These are phyloP conservation scores for Arctium minus DNA, from an alignment of 129 eudicot species.

Conservation along the genomic window DNA sequence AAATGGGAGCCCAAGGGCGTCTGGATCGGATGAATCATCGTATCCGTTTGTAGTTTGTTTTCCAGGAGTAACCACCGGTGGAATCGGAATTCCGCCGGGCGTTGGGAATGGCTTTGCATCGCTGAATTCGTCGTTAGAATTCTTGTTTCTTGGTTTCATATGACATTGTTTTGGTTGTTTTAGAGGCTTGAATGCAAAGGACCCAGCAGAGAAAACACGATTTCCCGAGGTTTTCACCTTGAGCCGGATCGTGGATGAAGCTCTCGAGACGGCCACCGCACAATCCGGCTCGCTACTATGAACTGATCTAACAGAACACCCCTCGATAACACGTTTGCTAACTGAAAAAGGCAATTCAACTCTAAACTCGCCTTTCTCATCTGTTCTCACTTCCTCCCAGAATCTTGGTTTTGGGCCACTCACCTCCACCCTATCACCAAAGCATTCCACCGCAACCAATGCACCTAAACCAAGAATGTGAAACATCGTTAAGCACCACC, in stretches of 20 bases:
- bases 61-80: slow-evolving; percentile 27
- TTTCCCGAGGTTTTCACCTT: slow-evolving; percentile 43
- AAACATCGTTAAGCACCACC: slow-evolving; percentile 5
- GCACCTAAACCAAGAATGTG: slow-evolving; percentile 48
- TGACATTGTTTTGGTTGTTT: slow-evolving; percentile 43
- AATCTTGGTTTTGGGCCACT: slow-evolving; percentile 27
- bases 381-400: slow-evolving; percentile 50
- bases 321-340: slow-evolving; percentile 46
- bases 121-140: slow-evolving; percentile 17
- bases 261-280: slow-evolving; percentile 49
- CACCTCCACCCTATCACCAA: slow-evolving; percentile 9
- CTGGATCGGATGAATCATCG: not conserved
- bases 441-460: slow-evolving; percentile 74
- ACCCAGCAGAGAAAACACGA: slow-evolving; percentile 78
- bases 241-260: slow-evolving; percentile 46
- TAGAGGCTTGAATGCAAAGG: slow-evolving; percentile 55
- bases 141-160: slow-evolving; percentile 36
- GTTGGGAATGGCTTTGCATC: slow-evolving; percentile 14
- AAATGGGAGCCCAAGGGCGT: slow-evolving; percentile 14
- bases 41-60: not conserved
- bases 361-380: slow-evolving; percentile 64
- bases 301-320: slow-evolving; percentile 60
- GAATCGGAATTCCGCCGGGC: slow-evolving; percentile 33
- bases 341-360: slow-evolving; percentile 56
- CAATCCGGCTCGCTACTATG: slow-evolving; percentile 64